phyloP scores from a whole-genome alignment of 2,329 filamentous ascomycete species.

The Calonectria pauciramosa region DNA sequence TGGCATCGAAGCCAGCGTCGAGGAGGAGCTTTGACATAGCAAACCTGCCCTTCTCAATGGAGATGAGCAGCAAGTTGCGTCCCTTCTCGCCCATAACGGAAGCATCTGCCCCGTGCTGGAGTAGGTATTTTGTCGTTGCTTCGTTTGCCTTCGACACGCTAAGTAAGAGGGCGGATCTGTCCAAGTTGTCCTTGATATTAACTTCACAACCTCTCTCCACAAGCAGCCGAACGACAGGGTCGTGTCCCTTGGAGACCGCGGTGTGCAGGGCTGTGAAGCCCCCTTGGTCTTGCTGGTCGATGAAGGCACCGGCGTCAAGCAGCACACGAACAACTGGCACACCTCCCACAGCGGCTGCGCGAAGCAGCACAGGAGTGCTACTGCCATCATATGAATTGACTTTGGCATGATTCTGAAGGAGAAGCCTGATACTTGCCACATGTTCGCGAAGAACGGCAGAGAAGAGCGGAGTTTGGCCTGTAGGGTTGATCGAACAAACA shows the following conservation, averaged over 20 bases:
- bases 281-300: constrained; percentile 1
- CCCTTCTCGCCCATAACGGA: background rate
- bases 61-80: background rate
- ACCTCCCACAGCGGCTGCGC: background rate
- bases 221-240: background rate
- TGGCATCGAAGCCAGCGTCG: background rate
- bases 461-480: background rate
- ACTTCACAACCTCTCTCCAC: background rate
- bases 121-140: background rate
- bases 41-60: background rate
- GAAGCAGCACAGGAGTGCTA: background rate
- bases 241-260: background rate
- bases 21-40: background rate
- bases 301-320: background rate
- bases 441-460: constrained; percentile 3
- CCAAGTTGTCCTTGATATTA: constrained; percentile 1
- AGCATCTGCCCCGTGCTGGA: background rate
- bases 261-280: background rate
- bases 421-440: background rate
- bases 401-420: background rate
- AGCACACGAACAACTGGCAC: background rate
- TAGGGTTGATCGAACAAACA: background rate
- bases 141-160: background rate
- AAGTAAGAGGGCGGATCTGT: background rate
- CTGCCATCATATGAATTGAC: background rate